Evolutionary conservation across 345 rosid genomes (phyloP).

Genomic region (Bruguiera parviflora): DNA sequence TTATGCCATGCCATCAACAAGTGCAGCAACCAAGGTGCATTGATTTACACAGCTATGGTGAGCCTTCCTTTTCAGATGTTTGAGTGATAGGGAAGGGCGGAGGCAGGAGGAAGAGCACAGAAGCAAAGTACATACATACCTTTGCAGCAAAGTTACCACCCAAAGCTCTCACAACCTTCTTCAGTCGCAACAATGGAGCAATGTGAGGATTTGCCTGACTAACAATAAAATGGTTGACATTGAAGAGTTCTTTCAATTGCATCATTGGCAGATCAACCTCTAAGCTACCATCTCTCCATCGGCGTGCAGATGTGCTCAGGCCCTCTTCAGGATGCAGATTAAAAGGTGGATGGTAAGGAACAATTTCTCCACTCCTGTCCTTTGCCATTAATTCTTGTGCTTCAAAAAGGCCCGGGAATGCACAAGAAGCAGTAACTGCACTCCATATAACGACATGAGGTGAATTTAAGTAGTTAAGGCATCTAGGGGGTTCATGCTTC

Average conservation of each 20-base stretch:
- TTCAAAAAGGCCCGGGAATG: constrained; percentile 96
- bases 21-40: too few species aligned
- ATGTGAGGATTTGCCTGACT: constrained; percentile 99
- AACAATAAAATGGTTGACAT: constrained; percentile 95
- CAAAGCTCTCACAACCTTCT: constrained; percentile 72
- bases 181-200: constrained; percentile 73
- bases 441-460: constrained; percentile 99
- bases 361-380: constrained; percentile 87
- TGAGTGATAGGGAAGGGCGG: not conserved
- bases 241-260: constrained; percentile 93
- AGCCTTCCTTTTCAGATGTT: too few species aligned
- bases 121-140: constrained; percentile 40
- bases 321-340: constrained; percentile 78
- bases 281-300: constrained; percentile 99
- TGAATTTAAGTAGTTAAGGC: constrained; percentile 94
- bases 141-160: constrained; percentile 99
- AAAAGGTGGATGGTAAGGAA: constrained; percentile 96
- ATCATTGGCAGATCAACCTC: constrained; percentile 98
- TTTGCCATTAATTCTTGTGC: constrained; percentile 99
- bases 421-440: constrained; percentile 96
- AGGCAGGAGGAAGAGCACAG: not conserved
- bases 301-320: constrained; percentile 53
- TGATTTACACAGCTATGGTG: too few species aligned
- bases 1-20: too few species aligned
- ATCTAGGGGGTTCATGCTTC: constrained; percentile 98